These are phyloP conservation scores for Lithospermum erythrorhizon DNA, from an alignment of 257 asterid species.

Conservation along the genomic window DNA sequence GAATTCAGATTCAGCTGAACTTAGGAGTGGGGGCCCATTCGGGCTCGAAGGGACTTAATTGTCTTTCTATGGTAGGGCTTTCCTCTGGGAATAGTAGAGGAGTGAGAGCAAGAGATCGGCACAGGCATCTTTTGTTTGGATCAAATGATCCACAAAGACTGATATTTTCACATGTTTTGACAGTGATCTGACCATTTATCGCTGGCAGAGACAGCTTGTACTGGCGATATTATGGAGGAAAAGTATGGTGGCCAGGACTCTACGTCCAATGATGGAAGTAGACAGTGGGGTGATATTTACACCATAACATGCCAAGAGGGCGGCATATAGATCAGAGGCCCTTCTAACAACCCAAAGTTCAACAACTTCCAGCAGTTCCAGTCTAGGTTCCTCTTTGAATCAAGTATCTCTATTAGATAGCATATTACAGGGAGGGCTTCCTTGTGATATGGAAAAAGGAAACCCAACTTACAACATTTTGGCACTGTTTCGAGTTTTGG, in stretches of 20 bases:
- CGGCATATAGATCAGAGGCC: conserved; percentile 59
- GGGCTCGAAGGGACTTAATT: conserved; percentile 94
- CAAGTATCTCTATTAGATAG: conserved; percentile 74
- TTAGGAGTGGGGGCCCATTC: conserved; percentile 60
- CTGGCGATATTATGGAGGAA: conserved; percentile 81
- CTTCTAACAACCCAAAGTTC: conserved; percentile 49
- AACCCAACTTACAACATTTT: conserved; percentile 82
- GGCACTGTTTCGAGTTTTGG: conserved; percentile 84
- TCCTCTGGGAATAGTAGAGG: conserved; percentile 75
- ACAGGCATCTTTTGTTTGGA: conserved; percentile 47
- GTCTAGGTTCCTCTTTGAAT: conserved; percentile 30
- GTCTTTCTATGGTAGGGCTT: conserved; percentile 97
- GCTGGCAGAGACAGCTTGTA: conserved; percentile 87
- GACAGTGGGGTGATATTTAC: conserved; percentile 83
- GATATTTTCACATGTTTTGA: conserved; percentile 72
- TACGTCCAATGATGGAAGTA: conserved; percentile 71
- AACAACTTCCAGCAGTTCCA: conserved; percentile 39
- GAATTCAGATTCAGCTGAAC: conserved; percentile 51
- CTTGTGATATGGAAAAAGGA: conserved; percentile 81
- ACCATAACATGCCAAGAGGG: conserved; percentile 78
- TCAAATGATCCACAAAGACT: conserved; percentile 54
- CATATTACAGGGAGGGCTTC: conserved; percentile 87
- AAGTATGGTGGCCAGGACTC: conserved; percentile 62
- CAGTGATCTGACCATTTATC: conserved; percentile 73
- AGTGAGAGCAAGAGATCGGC: conserved; percentile 64